These are phyloP conservation scores for Polyporus tsugae DNA, from an alignment of 1,284 basidiomycete species.

Conservation along the genomic window DNA sequence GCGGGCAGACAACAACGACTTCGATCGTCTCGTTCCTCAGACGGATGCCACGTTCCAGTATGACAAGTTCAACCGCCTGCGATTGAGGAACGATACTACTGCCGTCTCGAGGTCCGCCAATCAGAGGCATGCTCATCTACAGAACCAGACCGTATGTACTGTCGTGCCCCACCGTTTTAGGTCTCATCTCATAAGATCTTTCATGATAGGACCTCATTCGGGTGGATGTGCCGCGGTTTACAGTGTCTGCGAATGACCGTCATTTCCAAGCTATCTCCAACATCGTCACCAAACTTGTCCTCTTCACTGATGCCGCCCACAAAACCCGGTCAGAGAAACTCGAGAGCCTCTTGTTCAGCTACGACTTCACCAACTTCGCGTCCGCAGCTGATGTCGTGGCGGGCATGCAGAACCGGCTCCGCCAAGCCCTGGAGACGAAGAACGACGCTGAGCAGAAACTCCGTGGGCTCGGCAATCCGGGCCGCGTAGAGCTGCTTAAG, in stretches of 20 bases:
- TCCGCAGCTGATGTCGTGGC: conserved; percentile 76
- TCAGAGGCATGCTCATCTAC: conserved; percentile 70
- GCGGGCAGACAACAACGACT: conserved; percentile 82
- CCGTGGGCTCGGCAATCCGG: conserved; percentile 52
- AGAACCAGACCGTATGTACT: conserved; percentile 76
- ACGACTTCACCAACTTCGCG: conserved; percentile 87
- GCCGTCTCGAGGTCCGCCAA: conserved; percentile 51
- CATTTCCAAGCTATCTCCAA: conserved; percentile 92
- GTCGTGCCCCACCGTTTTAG: background rate
- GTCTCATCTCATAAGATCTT: conserved; percentile 1
- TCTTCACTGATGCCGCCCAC: conserved; percentile 90
- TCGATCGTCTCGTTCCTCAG: conserved; percentile 91
- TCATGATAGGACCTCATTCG: conserved; percentile 78
- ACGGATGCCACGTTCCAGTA: conserved; percentile 89
- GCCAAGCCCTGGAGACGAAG: conserved; percentile 72
- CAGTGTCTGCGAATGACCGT: conserved; percentile 86
- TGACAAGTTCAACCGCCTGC: conserved; percentile 95
- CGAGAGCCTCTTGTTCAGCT: conserved; percentile 88
- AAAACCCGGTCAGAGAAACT: conserved; percentile 80
- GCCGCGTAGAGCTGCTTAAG: conserved; percentile 69
- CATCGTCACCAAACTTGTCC: conserved; percentile 87
- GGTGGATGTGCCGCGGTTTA: conserved; percentile 86
- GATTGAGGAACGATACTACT: conserved; percentile 78
- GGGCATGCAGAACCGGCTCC: conserved; percentile 79
- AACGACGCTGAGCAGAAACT: conserved; percentile 55